phyloP scores from a whole-genome alignment of 169 alveolate species.

The Plasmodium relictum region DNA sequence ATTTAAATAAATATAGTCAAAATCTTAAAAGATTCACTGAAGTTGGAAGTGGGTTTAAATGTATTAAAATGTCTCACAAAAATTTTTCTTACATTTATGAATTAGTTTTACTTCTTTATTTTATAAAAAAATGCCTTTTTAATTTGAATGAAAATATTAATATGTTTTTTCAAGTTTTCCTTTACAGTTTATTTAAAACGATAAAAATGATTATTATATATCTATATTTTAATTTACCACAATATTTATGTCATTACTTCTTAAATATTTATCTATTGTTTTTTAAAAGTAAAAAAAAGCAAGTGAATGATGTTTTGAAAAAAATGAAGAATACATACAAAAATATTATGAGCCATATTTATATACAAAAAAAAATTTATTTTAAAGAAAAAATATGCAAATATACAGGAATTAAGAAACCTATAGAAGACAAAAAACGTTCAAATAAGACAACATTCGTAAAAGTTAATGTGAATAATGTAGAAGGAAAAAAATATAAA shows the following conservation, averaged over 20 bases:
- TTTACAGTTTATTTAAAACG: constrained; percentile 31
- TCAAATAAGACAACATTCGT: not conserved
- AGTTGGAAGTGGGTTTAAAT: constrained; percentile 72
- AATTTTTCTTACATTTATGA: constrained; percentile 66
- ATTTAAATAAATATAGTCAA: constrained; percentile 6
- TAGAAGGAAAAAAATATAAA: constrained; percentile 28
- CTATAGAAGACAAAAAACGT: not conserved
- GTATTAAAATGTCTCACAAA: constrained; percentile 41
- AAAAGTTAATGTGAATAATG: not conserved
- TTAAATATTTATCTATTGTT: constrained; percentile 42
- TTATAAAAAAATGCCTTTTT: constrained; percentile 32
- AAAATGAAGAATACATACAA: constrained; percentile 48
- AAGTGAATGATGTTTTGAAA: not conserved
- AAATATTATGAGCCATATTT: constrained; percentile 17
- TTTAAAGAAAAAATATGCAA: not conserved
- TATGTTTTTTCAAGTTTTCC: constrained; percentile 32
- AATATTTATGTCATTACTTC: constrained; percentile 46
- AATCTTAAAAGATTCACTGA: constrained; percentile 38
- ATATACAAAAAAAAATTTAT: constrained; percentile 9
- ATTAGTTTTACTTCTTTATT: constrained; percentile 42
- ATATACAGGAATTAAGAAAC: not conserved
- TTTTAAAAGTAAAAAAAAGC: constrained; percentile 31
- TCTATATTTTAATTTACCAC: constrained; percentile 57
- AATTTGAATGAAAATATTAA: constrained; percentile 62
- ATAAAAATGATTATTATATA: constrained; percentile 44